These are phyloP conservation scores for Fragilaria radians DNA, from an alignment of 108 stramenopile species.

Conservation along the genomic window DNA sequence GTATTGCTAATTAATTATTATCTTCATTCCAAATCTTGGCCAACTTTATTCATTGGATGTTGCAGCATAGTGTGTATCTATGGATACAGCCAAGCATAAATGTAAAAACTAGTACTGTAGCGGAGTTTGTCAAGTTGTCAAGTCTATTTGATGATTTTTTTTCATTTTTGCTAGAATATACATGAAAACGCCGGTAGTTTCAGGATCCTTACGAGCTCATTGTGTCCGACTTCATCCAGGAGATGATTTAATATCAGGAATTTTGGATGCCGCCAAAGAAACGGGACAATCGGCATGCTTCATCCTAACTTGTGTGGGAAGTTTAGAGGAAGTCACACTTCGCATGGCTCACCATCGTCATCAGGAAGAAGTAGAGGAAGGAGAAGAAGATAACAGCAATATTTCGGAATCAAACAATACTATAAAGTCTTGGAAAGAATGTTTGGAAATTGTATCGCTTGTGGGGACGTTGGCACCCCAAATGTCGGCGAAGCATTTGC, in stretches of 20 bases:
- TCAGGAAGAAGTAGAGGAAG: no score
- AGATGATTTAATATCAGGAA: constrained; percentile 38
- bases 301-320: constrained; percentile 64
- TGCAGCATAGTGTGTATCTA: no score
- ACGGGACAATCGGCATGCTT: constrained; percentile 37
- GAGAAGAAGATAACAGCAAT: no score
- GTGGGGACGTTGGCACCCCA: constrained; percentile 51
- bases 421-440: constrained; percentile 21
- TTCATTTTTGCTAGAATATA: no score
- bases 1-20: no score
- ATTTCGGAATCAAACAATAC: no score
- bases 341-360: constrained; percentile 43
- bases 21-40: no score
- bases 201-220: constrained; percentile 40
- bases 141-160: no score
- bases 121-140: no score
- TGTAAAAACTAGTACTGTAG: no score
- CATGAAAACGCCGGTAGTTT: constrained; percentile 1
- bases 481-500: constrained; percentile 43
- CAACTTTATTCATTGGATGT: no score
- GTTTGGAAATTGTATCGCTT: constrained; percentile 63
- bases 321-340: constrained; percentile 46
- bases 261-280: constrained; percentile 31
- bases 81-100: no score
- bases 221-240: constrained; percentile 49